Evolutionary conservation across 805 yeast genomes (phyloP).

Genomic region (Lipomyces sp.): DNA sequence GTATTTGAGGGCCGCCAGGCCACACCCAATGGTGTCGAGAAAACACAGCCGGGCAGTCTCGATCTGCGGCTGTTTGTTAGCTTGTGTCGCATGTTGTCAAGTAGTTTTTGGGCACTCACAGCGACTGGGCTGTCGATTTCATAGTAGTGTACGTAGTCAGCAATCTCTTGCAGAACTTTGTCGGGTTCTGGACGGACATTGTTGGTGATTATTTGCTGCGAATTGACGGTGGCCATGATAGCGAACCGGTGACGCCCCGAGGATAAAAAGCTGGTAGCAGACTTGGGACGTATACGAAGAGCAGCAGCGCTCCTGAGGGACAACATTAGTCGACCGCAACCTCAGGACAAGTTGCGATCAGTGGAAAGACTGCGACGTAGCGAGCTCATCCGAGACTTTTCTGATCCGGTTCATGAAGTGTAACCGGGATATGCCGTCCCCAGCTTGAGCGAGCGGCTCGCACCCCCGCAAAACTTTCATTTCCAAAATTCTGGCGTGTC

Average conservation of each 20-base stretch:
- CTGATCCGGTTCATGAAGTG: too few relatives aligned
- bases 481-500: too few relatives aligned
- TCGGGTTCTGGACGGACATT: conserved; percentile 60
- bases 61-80: conserved; percentile 22
- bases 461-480: too few relatives aligned
- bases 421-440: too few relatives aligned
- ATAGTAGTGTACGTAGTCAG: conserved; percentile 56
- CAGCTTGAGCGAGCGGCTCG: too few relatives aligned
- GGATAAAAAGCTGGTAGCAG: conserved; percentile 1
- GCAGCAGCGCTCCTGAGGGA: conserved; percentile 6
- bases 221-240: conserved; percentile 14
- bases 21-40: conserved; percentile 64
- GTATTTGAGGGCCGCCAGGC: conserved; percentile 61
- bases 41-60: conserved; percentile 62
- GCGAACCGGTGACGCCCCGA: conserved; percentile 7
- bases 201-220: conserved; percentile 44
- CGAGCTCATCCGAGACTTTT: too few relatives aligned
- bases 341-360: neutral
- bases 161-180: conserved; percentile 54
- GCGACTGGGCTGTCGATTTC: conserved; percentile 55
- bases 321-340: neutral
- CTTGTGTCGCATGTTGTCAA: neutral
- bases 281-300: neutral
- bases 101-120: neutral
- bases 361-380: too few relatives aligned